phyloP scores from a whole-genome alignment of 2,329 filamentous ascomycete species.

The Aspergillus viridinutans region DNA sequence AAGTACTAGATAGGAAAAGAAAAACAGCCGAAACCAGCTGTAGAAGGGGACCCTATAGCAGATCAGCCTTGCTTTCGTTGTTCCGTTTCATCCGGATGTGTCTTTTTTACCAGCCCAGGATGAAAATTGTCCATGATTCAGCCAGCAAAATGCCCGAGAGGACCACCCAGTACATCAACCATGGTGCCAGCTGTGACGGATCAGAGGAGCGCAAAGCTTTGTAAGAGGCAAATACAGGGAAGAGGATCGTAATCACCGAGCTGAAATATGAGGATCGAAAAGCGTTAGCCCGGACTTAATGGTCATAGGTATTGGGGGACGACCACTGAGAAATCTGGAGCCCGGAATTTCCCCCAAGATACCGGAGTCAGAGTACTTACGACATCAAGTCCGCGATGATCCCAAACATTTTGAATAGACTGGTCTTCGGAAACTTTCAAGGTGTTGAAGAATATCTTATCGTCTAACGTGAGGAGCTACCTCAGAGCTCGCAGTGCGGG shows the following conservation, averaged over 20 bases:
- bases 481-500: conserved; percentile 4
- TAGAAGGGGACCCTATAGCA: conserved; percentile 77
- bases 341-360: neutral
- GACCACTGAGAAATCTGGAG: neutral
- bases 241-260: conserved; percentile 81
- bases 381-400: conserved; percentile 72
- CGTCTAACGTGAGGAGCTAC: neutral
- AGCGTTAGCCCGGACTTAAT: conserved; percentile 18
- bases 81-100: neutral
- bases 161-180: conserved; percentile 99
- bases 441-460: neutral
- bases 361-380: conserved; percentile 47
- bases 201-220: conserved; percentile 93
- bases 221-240: conserved; percentile 95
- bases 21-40: conserved; percentile 78
- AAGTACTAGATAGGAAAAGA: conserved; percentile 92
- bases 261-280: conserved; percentile 42
- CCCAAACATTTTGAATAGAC: conserved; percentile 61
- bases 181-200: conserved; percentile 85
- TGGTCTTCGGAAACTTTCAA: neutral
- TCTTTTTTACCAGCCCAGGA: conserved; percentile 66
- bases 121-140: conserved; percentile 84
- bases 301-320: conserved; percentile 5
- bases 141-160: conserved; percentile 74
- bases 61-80: neutral